A percentile compares a stretch with the other conserved stretches of the same genome.
These are phyloP conservation scores for Xylaria sp. DNA, from an alignment of 2,329 filamentous ascomycete genomes.

Conservation along the genomic window DNA sequence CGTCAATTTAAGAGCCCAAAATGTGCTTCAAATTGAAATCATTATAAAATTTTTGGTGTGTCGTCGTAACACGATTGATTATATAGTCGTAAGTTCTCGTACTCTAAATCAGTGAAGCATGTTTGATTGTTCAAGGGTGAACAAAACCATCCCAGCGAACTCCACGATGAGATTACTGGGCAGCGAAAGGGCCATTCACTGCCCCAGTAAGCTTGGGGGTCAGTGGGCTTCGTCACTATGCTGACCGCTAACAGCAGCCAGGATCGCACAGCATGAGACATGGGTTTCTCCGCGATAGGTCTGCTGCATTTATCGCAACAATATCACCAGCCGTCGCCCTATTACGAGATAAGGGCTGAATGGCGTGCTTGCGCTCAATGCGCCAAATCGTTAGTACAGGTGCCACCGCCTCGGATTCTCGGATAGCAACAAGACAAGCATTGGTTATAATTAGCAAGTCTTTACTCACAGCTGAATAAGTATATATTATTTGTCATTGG, in stretches of 20 bases:
- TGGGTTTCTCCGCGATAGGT: not conserved
- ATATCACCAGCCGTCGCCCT: not conserved
- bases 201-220: slow-evolving; percentile 7
- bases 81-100: not conserved
- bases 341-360: not conserved
- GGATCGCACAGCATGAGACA: not conserved
- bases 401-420: not conserved
- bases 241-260: slow-evolving; percentile 1
- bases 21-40: no score
- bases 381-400: not conserved
- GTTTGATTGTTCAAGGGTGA: not conserved
- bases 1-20: no score
- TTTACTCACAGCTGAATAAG: slow-evolving; percentile 31
- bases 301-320: not conserved
- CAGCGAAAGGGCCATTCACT: not conserved
- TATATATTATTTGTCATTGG: slow-evolving; percentile 23
- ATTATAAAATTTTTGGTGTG: no score
- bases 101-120: not conserved
- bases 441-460: slow-evolving; percentile 11
- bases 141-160: not conserved
- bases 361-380: not conserved
- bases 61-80: not conserved
- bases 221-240: slow-evolving; percentile 10
- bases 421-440: not conserved
- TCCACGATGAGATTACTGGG: not conserved